Evolutionary conservation across 179 eudicot genomes (phyloP), one percentile per base, ranked within the genome.

Genomic region (Pouteria campechiana): DNA sequence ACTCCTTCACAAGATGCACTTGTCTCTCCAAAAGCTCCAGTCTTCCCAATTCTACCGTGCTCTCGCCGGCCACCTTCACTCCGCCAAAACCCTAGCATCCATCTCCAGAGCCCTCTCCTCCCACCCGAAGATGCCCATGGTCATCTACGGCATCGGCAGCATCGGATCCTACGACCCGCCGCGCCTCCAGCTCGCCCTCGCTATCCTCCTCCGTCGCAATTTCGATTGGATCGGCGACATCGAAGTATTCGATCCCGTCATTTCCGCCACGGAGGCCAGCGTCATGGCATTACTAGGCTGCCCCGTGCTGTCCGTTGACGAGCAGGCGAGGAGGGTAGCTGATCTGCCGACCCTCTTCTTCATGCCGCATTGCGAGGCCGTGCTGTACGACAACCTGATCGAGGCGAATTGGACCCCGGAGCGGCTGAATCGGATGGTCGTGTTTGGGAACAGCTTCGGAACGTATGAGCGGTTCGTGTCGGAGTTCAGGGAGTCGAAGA

Each of bases 281-380:
- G 84, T 78, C 25, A 21, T 85, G 64, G 78, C 67, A 55, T 56
- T 68, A 30, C 67, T 85, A 1, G 88, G 84, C 15, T 81, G 81
- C 46, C 53, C 69, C 5, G 80, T 78, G 22, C 51, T 81, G 27
- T 63, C 81, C 0, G 45, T 79, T 22, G 76, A 86, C 16, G 96
- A 86, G 60, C 69, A 82, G 52, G 96, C 83, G 29, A 57, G 75
- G 17, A 50, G 96, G 41, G 49, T 41, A 61, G 83, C 61, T 42
- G 15, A 30, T 13, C 58, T 66, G 18, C 86, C 93, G 2, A 74
- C 69, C 2, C 36, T 83, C 19, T 76, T 86, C 66, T 86, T 74
- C 70, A 86, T 86, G 93, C 93, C 96, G 37, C 93, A 79, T 31
- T 83, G 96, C 27, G 89, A 82, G 67, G 85, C 85, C 0, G 78